Evolutionary conservation across 805 yeast genomes (phyloP).

Genomic region (Myxozyma geophila): DNA sequence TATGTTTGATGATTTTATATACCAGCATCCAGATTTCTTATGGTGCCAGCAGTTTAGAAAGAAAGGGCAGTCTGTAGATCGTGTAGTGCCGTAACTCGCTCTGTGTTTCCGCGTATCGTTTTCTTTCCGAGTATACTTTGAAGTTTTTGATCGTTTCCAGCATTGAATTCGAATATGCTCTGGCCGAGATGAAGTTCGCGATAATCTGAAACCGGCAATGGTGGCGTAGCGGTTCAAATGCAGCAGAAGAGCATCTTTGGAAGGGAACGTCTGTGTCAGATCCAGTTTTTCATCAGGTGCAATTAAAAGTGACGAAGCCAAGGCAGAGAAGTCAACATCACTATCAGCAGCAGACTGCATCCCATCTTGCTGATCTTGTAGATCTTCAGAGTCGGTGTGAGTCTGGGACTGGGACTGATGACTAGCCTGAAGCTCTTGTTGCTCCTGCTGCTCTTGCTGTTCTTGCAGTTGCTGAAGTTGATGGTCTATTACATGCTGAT

Average conservation of each 20-base stretch:
- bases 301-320: slow-evolving; percentile 1
- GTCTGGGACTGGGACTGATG: background rate
- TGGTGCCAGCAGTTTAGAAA: slow-evolving; percentile 35
- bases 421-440: background rate
- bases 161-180: slow-evolving; percentile 36
- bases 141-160: slow-evolving; percentile 35
- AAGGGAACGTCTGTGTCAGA: slow-evolving; percentile 28
- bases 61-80: slow-evolving; percentile 34
- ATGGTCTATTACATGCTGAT: slow-evolving; percentile 20
- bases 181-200: slow-evolving; percentile 34
- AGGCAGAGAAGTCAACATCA: background rate
- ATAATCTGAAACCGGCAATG: slow-evolving; percentile 27
- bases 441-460: slow-evolving; percentile 22
- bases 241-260: slow-evolving; percentile 30
- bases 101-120: slow-evolving; percentile 23
- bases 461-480: slow-evolving; percentile 26
- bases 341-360: background rate
- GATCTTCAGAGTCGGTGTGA: background rate
- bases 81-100: slow-evolving; percentile 29
- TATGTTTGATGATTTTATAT: slow-evolving; percentile 30
- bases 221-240: slow-evolving; percentile 31
- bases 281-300: slow-evolving; percentile 27
- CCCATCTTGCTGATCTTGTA: background rate
- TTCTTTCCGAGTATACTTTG: slow-evolving; percentile 29
- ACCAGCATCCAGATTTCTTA: slow-evolving; percentile 33